Base-by-base conservation (phyloP, 192 early-diverging fungal species). In the Backusella tuberculispora region DNA sequence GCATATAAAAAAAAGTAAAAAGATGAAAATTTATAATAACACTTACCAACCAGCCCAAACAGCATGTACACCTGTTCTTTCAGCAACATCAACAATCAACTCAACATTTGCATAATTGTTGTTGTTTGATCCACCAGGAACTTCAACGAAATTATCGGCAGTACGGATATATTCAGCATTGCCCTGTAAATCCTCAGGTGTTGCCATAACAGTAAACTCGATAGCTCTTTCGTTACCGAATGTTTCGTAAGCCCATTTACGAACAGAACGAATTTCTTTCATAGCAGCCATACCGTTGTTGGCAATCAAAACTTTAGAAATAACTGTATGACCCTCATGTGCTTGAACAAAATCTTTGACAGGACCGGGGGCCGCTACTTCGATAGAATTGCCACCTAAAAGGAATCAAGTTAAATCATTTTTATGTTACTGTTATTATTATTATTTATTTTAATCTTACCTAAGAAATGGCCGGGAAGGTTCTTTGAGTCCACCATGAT, bases 201-300 rank as follows among this genome's bases (percentile, higher is more conserved):
- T 99, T 10, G 94, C 95, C 98, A 99, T 99, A 74, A 92, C 98
- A 48, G 95, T 95, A 83, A 99, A 98, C 79, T 95, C 85, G 76
- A 99, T 98, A 42, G 95, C 95, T 26, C 90, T 88, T 83, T 99
- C 96, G 77, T 97, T 90, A 50, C 98, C 98, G 89, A 99, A 98
- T 13, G 94, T 97, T 77, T 96, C 95, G 79, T 99, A 99, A 10
- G 96, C 91, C 98, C 98, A 99, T 84, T 98, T 93, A 73, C 97
- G 92, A 46, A 99, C 93, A 3, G 96, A 98, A 46, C 98, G 90
- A 76, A 99, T 99, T 87, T 96, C 96, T 81, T 99, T 99, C 76
- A 99, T 96, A 50, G 98, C 98, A 1, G 98, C 98, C 83, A 99
- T 98, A 74, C 98, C 98, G 87, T 98, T 98, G 89, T 99, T 99